Percentiles rank a stretch among this genome's conserved stretches.
Conservation (phyloP, 2,329 filamentous ascomycete species). For the Tympanopsis confertula region DNA sequence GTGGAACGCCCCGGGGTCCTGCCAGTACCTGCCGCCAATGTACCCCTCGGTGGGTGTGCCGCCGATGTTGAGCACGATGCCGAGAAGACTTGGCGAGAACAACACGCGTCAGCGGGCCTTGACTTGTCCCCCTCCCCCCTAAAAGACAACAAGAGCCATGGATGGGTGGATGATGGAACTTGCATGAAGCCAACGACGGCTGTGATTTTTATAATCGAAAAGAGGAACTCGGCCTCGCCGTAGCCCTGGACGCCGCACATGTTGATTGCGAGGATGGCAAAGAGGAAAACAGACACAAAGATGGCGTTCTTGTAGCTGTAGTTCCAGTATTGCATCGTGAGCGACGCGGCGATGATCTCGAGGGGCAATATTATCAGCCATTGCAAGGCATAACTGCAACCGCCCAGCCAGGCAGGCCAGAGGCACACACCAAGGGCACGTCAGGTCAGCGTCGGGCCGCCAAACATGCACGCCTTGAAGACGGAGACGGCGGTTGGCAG, state of each 20-base stretch:
- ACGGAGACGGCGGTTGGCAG: not conserved
- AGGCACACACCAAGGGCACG: not conserved
- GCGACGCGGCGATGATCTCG: constrained; percentile 76
- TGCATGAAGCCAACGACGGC: constrained; percentile 83
- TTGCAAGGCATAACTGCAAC: constrained; percentile 64
- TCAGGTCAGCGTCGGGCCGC: not conserved
- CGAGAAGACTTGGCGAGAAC: constrained; percentile 49
- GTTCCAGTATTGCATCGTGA: constrained; percentile 77
- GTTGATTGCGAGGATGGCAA: constrained; percentile 70
- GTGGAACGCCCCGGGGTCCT: constrained; percentile 47
- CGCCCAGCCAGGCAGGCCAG: not conserved
- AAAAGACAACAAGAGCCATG: too few relatives aligned
- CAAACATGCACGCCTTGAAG: too few relatives aligned
- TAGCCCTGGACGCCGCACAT: constrained; percentile 81
- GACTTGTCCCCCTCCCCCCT: too few relatives aligned
- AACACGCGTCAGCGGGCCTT: too few relatives aligned
- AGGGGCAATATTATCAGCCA: constrained; percentile 77
- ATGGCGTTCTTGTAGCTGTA: constrained; percentile 51
- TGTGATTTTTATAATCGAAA: constrained; percentile 74
- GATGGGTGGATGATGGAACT: too few relatives aligned
- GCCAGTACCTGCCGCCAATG: constrained; percentile 49
- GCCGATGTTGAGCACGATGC: constrained; percentile 50
- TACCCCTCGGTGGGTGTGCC: constrained; percentile 43
- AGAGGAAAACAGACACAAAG: constrained; percentile 74
- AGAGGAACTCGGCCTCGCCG: constrained; percentile 80